A percentile compares a stretch with the other conserved stretches of the same genome.
phyloP scores from a whole-genome alignment of 768 basidiomycete genomes.

The Leccinum pellstonianum region DNA sequence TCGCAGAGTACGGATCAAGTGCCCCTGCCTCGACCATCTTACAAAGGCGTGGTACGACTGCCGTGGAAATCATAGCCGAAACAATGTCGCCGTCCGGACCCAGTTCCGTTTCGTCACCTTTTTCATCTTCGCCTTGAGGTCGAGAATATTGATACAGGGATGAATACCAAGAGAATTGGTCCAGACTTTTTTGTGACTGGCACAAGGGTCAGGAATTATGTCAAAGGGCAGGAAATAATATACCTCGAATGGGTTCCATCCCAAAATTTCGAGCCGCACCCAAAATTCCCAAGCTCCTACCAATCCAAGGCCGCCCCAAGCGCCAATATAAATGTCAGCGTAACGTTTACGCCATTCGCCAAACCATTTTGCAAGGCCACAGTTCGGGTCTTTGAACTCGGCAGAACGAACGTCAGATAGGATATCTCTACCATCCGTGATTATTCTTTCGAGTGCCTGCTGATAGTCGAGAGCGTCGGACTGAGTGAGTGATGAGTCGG shows the following conservation, averaged over 20 bases:
- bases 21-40: constrained; percentile 77
- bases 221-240: constrained; percentile 19
- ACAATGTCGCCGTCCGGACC: constrained; percentile 87
- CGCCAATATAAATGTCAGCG: constrained; percentile 78
- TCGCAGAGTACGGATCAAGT: constrained; percentile 76
- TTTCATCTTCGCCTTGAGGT: constrained; percentile 41
- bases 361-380: constrained; percentile 66
- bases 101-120: constrained; percentile 54
- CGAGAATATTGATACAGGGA: constrained; percentile 74
- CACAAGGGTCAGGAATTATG: constrained; percentile 5
- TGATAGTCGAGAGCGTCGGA: constrained; percentile 70
- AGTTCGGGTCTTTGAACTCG: constrained; percentile 79
- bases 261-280: constrained; percentile 81
- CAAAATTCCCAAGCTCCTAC: constrained; percentile 94
- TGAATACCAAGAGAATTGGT: constrained; percentile 83
- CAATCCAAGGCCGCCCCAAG: constrained; percentile 86
- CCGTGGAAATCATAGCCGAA: constrained; percentile 83
- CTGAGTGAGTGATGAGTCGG: constrained; percentile 70
- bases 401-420: constrained; percentile 80
- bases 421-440: constrained; percentile 51
- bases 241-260: constrained; percentile 87
- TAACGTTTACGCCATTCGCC: constrained; percentile 74
- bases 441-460: constrained; percentile 56
- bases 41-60: constrained; percentile 71
- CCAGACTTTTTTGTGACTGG: constrained; percentile 56